These are phyloP conservation scores for Meira miltonrushii DNA, from an alignment of 1,284 basidiomycete species.

Conservation along the genomic window DNA sequence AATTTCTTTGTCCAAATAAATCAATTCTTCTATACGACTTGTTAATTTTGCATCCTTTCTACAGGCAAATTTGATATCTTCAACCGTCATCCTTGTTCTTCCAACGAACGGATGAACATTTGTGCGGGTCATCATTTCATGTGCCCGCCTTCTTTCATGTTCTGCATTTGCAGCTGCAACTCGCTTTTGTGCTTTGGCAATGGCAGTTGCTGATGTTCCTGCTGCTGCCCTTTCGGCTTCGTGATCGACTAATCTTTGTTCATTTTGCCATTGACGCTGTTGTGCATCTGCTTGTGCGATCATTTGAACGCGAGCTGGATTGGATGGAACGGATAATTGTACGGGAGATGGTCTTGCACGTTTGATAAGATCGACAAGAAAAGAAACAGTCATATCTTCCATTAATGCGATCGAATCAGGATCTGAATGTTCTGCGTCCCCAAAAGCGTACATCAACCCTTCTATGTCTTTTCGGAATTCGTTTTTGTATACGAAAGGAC, in stretches of 20 bases:
- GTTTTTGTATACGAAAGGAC: no score
- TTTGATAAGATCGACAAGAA: constrained; percentile 69
- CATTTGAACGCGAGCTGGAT: constrained; percentile 18
- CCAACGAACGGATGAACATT: constrained; percentile 10
- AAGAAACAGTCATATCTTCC: constrained; percentile 88
- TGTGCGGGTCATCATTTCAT: background rate
- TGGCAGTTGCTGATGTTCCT: constrained; percentile 6
- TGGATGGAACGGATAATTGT: constrained; percentile 23
- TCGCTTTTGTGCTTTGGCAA: background rate
- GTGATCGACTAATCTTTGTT: constrained; percentile 8
- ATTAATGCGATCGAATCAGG: constrained; percentile 82
- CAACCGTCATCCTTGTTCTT: constrained; percentile 44
- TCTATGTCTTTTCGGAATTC: background rate
- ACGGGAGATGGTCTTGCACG: constrained; percentile 57
- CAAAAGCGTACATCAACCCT: constrained; percentile 83
- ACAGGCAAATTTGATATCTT: constrained; percentile 48
- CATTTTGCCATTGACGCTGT: constrained; percentile 1
- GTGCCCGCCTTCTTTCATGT: constrained; percentile 21
- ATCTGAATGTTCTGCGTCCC: constrained; percentile 79
- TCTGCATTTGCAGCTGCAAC: constrained; percentile 15
- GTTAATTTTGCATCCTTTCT: constrained; percentile 48
- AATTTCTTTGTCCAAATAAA: constrained; percentile 50
- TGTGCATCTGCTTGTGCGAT: constrained; percentile 10
- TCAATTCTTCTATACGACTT: constrained; percentile 45
- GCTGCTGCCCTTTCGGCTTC: constrained; percentile 10